Evolutionary conservation across 305 asterid species (phyloP).

Genomic region (Solanum hybrid): DNA sequence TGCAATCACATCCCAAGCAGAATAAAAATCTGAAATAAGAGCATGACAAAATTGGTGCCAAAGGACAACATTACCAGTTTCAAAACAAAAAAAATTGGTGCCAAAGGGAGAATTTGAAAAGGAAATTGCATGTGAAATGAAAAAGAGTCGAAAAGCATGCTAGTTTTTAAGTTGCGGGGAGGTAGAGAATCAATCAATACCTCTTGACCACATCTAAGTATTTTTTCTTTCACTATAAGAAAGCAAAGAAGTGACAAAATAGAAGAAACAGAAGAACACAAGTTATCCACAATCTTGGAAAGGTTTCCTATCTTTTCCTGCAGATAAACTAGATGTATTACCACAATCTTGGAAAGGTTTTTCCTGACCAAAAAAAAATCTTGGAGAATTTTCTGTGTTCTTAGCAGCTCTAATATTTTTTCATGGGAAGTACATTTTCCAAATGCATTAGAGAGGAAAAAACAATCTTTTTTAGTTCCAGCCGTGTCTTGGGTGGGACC

Average conservation of each 20-base stretch:
- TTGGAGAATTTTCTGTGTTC: background rate
- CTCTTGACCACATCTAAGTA: background rate
- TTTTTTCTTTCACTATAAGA: background rate
- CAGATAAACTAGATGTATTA: background rate
- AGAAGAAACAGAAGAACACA: background rate
- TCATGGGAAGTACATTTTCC: background rate
- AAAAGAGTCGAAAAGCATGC: background rate
- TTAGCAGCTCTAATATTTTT: background rate
- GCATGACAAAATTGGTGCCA: background rate
- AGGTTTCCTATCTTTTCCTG: background rate
- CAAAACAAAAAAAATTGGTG: background rate
- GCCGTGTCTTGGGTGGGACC: background rate
- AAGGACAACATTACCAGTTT: background rate
- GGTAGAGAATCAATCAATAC: background rate
- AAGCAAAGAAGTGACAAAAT: background rate
- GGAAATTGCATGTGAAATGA: background rate
- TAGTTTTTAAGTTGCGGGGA: background rate
- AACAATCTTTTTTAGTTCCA: background rate
- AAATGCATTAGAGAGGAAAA: background rate
- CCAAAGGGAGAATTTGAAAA: background rate
- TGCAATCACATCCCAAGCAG: constrained; percentile 90
- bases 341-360: background rate
- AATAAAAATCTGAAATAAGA: constrained; percentile 72
- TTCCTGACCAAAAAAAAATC: background rate
- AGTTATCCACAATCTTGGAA: background rate